Conservation (phyloP, 352 stramenopile species). For the Phytophthora pseudosyringae region DNA sequence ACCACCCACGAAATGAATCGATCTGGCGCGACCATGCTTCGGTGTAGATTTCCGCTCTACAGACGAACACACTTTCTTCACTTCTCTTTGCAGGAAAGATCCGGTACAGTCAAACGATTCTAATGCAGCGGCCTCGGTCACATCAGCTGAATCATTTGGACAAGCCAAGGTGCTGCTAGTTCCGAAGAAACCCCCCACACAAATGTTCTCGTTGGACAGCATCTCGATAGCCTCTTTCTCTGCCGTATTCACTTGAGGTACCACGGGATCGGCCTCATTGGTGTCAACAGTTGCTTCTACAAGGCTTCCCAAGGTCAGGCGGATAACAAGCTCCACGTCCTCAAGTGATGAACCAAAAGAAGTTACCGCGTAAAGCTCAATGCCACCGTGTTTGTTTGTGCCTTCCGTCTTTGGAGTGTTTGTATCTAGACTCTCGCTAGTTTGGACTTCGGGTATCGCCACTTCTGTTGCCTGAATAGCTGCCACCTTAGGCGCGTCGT, state of each 20-base stretch:
- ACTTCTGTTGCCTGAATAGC: neutral
- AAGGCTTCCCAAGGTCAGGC: conserved; percentile 6
- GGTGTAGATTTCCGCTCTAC: conserved; percentile 4
- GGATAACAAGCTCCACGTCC: conserved; percentile 7
- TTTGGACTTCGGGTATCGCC: conserved; percentile 1
- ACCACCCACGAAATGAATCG: conserved; percentile 19
- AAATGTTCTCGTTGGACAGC: neutral
- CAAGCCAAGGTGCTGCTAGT: too few species aligned
- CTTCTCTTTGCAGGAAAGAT: neutral
- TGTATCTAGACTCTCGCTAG: conserved; percentile 18
- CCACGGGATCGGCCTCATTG: neutral
- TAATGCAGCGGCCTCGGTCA: too few species aligned
- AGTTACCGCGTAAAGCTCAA: conserved; percentile 14
- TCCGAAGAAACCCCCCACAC: too few species aligned
- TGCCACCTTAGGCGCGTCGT: neutral
- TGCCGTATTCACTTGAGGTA: too few species aligned
- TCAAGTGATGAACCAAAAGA: conserved; percentile 1
- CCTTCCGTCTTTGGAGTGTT: conserved; percentile 4
- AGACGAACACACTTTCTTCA: conserved; percentile 6
- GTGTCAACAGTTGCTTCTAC: conserved; percentile 4
- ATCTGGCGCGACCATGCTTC: conserved; percentile 13
- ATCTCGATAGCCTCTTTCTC: too few species aligned
- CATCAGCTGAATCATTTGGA: too few species aligned
- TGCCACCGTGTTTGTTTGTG: conserved; percentile 21
- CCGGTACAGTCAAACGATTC: too few species aligned